These are phyloP conservation scores for Santalum album DNA, from an alignment of 164 flowering plant species.

Conservation along the genomic window DNA sequence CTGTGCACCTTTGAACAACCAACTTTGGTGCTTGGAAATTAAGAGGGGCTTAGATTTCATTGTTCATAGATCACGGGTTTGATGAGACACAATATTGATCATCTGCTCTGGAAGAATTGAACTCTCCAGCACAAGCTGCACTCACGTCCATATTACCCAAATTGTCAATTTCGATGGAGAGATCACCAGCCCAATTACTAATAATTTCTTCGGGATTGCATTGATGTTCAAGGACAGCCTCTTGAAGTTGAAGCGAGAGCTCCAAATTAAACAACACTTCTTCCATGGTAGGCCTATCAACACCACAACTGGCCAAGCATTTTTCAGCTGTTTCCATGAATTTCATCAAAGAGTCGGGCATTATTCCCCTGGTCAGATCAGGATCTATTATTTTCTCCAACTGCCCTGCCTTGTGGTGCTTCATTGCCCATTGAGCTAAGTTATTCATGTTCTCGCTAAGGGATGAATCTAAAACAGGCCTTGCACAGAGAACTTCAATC, in stretches of 20 bases:
- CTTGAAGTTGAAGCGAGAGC: slow-evolving; percentile 69
- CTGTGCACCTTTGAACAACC: too few relatives aligned
- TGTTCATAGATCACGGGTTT: too few relatives aligned
- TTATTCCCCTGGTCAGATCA: slow-evolving; percentile 42
- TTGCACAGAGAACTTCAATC: slow-evolving; percentile 70
- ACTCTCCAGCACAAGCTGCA: slow-evolving; percentile 16
- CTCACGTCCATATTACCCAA: slow-evolving; percentile 20
- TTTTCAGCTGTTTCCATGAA: slow-evolving; percentile 79
- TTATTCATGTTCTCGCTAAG: slow-evolving; percentile 70
- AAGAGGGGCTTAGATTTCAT: too few relatives aligned
- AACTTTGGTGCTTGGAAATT: too few relatives aligned
- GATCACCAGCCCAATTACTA: slow-evolving; percentile 44
- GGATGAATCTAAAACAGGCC: slow-evolving; percentile 80
- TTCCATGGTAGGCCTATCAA: slow-evolving; percentile 75
- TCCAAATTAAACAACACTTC: slow-evolving; percentile 85
- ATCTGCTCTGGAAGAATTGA: too few relatives aligned
- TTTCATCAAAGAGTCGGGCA: slow-evolving; percentile 59
- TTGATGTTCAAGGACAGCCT: slow-evolving; percentile 18
- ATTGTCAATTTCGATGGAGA: slow-evolving; percentile 40
- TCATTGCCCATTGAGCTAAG: slow-evolving; percentile 81
- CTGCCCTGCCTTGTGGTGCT: slow-evolving; percentile 62
- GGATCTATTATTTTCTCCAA: slow-evolving; percentile 61
- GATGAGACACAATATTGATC: too few relatives aligned
- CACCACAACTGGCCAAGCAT: slow-evolving; percentile 74
- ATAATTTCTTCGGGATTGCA: slow-evolving; percentile 66